Evolutionary conservation across 2,329 filamentous ascomycete genomes (phyloP).

Genomic region (Arthrobotrys sinensis): DNA sequence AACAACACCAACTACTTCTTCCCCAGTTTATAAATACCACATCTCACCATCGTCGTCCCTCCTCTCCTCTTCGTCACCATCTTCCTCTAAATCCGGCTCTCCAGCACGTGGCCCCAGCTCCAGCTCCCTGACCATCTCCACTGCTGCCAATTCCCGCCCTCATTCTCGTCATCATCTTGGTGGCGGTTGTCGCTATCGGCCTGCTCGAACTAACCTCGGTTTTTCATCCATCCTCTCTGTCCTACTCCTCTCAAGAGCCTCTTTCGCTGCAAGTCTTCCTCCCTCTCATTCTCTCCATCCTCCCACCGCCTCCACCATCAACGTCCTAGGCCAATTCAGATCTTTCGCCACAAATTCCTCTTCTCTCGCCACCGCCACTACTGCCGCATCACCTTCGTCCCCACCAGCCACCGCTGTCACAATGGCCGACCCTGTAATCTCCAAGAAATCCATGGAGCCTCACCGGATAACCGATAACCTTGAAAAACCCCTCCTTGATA

Average conservation of each 20-base stretch:
- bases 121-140: background rate
- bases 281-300: conserved; percentile 4
- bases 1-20: conserved; percentile 14
- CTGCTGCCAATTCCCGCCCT: background rate
- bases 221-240: conserved; percentile 36
- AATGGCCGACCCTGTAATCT: conserved; percentile 42
- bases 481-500: conserved; percentile 87
- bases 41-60: background rate
- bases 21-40: conserved; percentile 30
- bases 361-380: background rate
- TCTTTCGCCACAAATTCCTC: conserved; percentile 48
- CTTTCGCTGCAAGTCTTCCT: conserved; percentile 19
- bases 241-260: conserved; percentile 9
- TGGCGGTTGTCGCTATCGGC: background rate
- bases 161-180: background rate
- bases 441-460: conserved; percentile 58
- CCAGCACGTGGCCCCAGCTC: conserved; percentile 9
- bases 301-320: conserved; percentile 17
- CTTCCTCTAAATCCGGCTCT: conserved; percentile 2
- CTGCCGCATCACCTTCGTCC: conserved; percentile 5
- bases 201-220: conserved; percentile 40
- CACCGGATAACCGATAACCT: conserved; percentile 77
- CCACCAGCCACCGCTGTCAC: conserved; percentile 5
- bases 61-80: background rate
- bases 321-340: conserved; percentile 37